phyloP scores from a whole-genome alignment of 2,329 filamentous ascomycete genomes.

The Domatiomyces catenatus region DNA sequence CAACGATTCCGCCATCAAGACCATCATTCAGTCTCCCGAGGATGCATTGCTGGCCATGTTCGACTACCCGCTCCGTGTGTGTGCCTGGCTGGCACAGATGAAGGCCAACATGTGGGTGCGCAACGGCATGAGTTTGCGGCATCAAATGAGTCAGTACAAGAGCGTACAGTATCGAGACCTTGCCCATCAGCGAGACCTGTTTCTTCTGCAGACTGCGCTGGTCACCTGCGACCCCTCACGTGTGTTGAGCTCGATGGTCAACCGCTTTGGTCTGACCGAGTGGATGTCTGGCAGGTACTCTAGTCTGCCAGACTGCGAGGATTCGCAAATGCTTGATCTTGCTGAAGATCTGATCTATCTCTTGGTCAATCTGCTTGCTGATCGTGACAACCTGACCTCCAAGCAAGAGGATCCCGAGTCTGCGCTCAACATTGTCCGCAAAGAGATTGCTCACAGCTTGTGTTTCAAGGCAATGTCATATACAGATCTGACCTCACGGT shows the following conservation, averaged over 20 bases:
- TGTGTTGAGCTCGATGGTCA: constrained; percentile 75
- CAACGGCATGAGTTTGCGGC: constrained; percentile 86
- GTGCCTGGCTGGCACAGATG: constrained; percentile 94
- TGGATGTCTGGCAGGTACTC: constrained; percentile 80
- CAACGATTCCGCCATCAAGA: constrained; percentile 10
- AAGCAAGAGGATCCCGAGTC: constrained; percentile 49
- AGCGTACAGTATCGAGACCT: constrained; percentile 81
- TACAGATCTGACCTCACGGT: constrained; percentile 71
- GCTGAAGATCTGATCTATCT: constrained; percentile 93
- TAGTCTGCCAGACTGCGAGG: constrained; percentile 61
- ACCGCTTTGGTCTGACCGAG: constrained; percentile 73
- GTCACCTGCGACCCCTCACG: constrained; percentile 70
- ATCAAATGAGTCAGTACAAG: constrained; percentile 87
- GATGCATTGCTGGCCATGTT: constrained; percentile 77
- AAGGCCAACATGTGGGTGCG: constrained; percentile 97
- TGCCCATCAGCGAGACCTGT: constrained; percentile 86
- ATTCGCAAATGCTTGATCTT: constrained; percentile 75
- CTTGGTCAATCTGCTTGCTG: constrained; percentile 76
- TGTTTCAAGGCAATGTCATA: constrained; percentile 95
- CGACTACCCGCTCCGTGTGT: constrained; percentile 83
- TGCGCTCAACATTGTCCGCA: constrained; percentile 57
- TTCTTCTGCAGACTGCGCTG: constrained; percentile 78
- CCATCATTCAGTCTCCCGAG: constrained; percentile 35
- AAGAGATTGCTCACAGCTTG: constrained; percentile 82
- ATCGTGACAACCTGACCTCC: constrained; percentile 65